Percentiles rank a stretch among this genome's conserved stretches.
phyloP scores from a whole-genome alignment of 2,329 filamentous ascomycete genomes.

The Aspergillus quadrilineatus region DNA sequence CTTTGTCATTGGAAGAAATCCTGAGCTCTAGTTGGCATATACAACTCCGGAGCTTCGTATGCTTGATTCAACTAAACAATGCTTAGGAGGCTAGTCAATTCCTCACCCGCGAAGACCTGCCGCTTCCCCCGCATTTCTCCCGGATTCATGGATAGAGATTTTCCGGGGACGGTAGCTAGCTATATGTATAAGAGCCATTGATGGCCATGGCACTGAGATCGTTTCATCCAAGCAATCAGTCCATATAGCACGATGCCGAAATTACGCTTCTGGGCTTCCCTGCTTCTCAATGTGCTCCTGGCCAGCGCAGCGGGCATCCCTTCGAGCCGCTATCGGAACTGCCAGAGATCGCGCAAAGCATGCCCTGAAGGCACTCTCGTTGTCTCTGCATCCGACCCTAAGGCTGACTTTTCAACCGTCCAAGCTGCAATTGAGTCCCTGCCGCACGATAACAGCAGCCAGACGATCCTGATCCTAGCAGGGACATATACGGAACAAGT shows the following conservation, averaged over 20 bases:
- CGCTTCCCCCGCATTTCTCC: slow-evolving; percentile 17
- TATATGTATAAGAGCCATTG: slow-evolving; percentile 2
- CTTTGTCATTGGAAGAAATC: slow-evolving; percentile 4
- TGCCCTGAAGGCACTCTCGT: slow-evolving; percentile 31
- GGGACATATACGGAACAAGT: slow-evolving; percentile 64
- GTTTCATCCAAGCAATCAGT: neutral
- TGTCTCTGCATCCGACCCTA: slow-evolving; percentile 25
- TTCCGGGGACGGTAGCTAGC: slow-evolving; percentile 5
- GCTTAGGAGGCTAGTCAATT: slow-evolving; percentile 2
- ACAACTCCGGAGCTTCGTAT: slow-evolving; percentile 6
- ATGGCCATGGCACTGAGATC: neutral
- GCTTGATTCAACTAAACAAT: slow-evolving; percentile 8
- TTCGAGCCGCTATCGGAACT: slow-evolving; percentile 21
- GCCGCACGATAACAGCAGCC: slow-evolving; percentile 45
- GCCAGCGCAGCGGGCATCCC: slow-evolving; percentile 10
- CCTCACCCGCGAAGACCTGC: neutral
- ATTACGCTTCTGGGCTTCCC: slow-evolving; percentile 12
- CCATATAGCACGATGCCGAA: slow-evolving; percentile 5
- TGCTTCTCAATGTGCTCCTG: slow-evolving; percentile 12
- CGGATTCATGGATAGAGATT: slow-evolving; percentile 2
- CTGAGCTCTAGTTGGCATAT: neutral
- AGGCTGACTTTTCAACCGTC: slow-evolving; percentile 38
- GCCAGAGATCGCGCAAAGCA: slow-evolving; percentile 25
- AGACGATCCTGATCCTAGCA: slow-evolving; percentile 60
- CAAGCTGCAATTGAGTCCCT: slow-evolving; percentile 51